phyloP scores from a whole-genome alignment of 176 grass and related monocot species.

The Phyllostachys edulis region DNA sequence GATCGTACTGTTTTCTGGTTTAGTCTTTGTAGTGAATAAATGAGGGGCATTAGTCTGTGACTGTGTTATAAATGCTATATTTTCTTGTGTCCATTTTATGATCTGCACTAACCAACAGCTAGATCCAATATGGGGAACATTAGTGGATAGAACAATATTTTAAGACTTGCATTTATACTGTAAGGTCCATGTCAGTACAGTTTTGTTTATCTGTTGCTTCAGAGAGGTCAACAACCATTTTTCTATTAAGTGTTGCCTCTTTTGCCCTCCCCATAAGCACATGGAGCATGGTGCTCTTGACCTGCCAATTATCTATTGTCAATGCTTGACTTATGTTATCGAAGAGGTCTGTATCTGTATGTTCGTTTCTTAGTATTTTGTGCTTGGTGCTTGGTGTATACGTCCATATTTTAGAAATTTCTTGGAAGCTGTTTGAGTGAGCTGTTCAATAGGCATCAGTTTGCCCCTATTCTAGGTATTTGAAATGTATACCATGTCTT shows the following conservation, averaged over 20 bases:
- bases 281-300: not conserved
- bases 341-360: not conserved
- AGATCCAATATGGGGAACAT: not conserved
- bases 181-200: not conserved
- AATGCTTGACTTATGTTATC: constrained; percentile 6
- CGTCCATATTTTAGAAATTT: not conserved
- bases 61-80: not conserved
- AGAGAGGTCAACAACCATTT: constrained; percentile 27
- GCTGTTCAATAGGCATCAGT: not conserved
- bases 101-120: not conserved
- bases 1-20: not conserved
- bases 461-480: not conserved
- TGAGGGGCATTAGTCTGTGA: not conserved
- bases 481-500: not conserved
- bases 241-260: not conserved
- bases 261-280: constrained; percentile 9
- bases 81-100: not conserved
- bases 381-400: not conserved
- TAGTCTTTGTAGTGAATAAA: not conserved
- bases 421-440: constrained; percentile 2
- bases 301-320: constrained; percentile 13
- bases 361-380: not conserved
- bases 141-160: constrained; percentile 13
- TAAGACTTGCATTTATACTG: constrained; percentile 28
- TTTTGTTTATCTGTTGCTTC: constrained; percentile 31